phyloP scores from a whole-genome alignment of 148 eudicot genomes.

The Fagopyrum homotropicum region DNA sequence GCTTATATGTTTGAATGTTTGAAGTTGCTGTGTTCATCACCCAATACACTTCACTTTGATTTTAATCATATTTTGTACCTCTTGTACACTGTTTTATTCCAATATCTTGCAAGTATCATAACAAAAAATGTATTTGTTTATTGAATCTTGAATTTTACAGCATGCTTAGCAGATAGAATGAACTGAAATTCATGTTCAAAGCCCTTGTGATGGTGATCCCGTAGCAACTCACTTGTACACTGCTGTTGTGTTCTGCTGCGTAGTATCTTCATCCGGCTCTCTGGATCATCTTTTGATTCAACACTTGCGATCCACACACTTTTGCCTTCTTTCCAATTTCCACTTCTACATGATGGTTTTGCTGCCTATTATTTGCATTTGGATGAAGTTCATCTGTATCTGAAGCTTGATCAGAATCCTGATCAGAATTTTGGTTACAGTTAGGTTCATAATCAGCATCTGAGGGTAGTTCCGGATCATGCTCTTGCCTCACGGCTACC shows the following conservation, averaged over 20 bases:
- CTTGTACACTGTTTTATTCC: too few species aligned
- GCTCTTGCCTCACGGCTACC: conserved; percentile 20
- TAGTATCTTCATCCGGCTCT: conserved; percentile 16
- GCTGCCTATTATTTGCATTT: not conserved
- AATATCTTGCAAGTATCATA: too few species aligned
- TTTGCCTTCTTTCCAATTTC: not conserved
- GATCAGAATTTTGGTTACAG: not conserved
- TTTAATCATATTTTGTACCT: too few species aligned
- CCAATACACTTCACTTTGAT: too few species aligned
- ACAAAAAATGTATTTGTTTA: too few species aligned
- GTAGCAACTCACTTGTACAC: conserved; percentile 9
- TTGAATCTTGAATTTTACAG: too few species aligned
- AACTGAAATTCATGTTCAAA: not conserved
- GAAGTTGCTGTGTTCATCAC: too few species aligned
- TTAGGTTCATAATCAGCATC: conserved; percentile 23
- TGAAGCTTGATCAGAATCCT: not conserved
- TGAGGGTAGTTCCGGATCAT: conserved; percentile 19
- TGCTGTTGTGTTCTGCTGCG: conserved; percentile 21
- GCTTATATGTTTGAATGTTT: too few species aligned
- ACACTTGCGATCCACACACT: not conserved
- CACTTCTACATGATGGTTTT: not conserved
- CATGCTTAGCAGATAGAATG: too few species aligned
- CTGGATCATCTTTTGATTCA: conserved; percentile 14
- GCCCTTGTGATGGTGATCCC: not conserved
- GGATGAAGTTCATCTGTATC: not conserved